These are phyloP conservation scores for Enterospora canceri DNA, from an alignment of 371 early-diverging fungal species.

Conservation along the genomic window DNA sequence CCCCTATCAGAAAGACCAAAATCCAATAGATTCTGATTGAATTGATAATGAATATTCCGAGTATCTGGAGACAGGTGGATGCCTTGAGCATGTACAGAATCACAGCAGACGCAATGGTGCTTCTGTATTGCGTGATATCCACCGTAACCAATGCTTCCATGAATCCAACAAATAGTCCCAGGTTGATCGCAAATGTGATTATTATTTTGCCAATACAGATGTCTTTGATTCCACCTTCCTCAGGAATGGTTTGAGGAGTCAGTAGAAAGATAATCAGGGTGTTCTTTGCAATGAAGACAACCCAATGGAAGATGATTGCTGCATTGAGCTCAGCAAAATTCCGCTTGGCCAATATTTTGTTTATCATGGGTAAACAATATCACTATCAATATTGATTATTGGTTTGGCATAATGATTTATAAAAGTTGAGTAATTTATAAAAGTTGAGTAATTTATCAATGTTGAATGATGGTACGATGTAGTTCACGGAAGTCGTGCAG, in stretches of 20 bases:
- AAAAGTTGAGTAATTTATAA: too few relatives aligned
- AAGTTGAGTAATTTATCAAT: too few relatives aligned
- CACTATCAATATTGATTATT: too few relatives aligned
- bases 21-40: not conserved
- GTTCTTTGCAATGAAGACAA: too few relatives aligned
- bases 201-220: not conserved
- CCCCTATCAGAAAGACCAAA: not conserved
- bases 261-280: too few relatives aligned
- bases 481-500: not conserved
- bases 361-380: too few relatives aligned
- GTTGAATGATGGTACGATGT: too few relatives aligned
- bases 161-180: not conserved
- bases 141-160: not conserved
- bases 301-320: too few relatives aligned
- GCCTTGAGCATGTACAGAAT: not conserved
- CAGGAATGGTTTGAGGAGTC: too few relatives aligned
- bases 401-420: too few relatives aligned
- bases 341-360: too few relatives aligned
- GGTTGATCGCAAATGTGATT: not conserved
- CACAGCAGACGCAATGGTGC: not conserved
- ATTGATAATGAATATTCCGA: not conserved
- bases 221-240: not conserved
- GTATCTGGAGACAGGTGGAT: not conserved
- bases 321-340: too few relatives aligned
- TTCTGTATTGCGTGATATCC: not conserved